A percentile compares a stretch with the other conserved stretches of the same genome.
Conservation (phyloP, 2,329 filamentous ascomycete species). For the Tolypocladium amazonense region DNA sequence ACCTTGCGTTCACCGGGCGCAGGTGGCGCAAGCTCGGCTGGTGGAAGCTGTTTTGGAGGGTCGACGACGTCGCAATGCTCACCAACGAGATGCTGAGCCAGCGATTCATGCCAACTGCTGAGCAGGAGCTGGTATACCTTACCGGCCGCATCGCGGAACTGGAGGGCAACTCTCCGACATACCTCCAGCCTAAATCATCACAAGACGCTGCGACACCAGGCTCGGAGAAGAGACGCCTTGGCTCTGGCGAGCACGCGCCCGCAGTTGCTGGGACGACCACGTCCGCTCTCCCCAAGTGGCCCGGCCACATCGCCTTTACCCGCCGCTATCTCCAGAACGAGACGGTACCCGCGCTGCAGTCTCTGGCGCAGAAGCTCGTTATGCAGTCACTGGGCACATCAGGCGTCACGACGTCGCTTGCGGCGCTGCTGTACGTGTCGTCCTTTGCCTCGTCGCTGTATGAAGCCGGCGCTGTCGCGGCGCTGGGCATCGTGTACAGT, state of each 20-base stretch:
- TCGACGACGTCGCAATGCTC: slow-evolving; percentile 82
- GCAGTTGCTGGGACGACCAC: slow-evolving; percentile 10
- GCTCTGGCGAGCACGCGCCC: slow-evolving; percentile 13
- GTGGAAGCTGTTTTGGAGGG: slow-evolving; percentile 94
- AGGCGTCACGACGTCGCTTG: slow-evolving; percentile 45
- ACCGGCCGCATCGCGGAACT: slow-evolving; percentile 60
- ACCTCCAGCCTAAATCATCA: slow-evolving; percentile 23
- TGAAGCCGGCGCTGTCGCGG: slow-evolving; percentile 51
- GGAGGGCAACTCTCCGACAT: slow-evolving; percentile 16
- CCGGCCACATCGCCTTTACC: slow-evolving; percentile 60
- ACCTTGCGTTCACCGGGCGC: slow-evolving; percentile 63
- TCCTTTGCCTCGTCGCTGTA: slow-evolving; percentile 42
- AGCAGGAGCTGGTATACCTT: slow-evolving; percentile 74
- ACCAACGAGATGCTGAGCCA: slow-evolving; percentile 67
- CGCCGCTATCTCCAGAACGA: slow-evolving; percentile 56
- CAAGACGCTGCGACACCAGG: slow-evolving; percentile 1
- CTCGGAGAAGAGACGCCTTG: slow-evolving; percentile 9
- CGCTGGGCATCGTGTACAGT: slow-evolving; percentile 50
- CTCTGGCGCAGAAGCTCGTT: slow-evolving; percentile 63
- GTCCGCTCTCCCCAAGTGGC: slow-evolving; percentile 47
- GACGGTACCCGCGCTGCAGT: slow-evolving; percentile 61
- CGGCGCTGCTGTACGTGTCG: slow-evolving; percentile 45
- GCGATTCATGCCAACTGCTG: slow-evolving; percentile 66
- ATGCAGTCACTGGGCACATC: slow-evolving; percentile 67
- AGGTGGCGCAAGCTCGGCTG: slow-evolving; percentile 75